Conservation (phyloP, 2,329 filamentous ascomycete genomes). For the Colletotrichum spaethianum region DNA sequence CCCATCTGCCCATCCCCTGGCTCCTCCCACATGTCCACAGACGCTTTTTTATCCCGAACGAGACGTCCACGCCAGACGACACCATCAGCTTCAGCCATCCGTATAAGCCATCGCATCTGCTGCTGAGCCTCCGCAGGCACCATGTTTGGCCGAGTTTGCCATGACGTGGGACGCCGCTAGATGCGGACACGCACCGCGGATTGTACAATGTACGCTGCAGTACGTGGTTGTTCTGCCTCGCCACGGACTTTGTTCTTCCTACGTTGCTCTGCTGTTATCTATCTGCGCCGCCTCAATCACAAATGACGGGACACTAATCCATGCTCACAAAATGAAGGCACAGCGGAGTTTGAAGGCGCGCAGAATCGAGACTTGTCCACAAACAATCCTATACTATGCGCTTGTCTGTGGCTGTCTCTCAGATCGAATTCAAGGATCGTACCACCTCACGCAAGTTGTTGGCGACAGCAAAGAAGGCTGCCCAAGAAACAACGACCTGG, state of each 20-base stretch:
- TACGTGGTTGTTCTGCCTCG: conserved; percentile 13
- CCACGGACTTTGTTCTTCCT: conserved; percentile 11
- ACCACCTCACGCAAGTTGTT: not conserved
- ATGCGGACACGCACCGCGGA: not conserved
- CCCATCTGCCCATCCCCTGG: conserved; percentile 12
- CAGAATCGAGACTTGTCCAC: not conserved
- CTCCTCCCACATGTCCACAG: conserved; percentile 17
- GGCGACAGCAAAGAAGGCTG: conserved; percentile 4
- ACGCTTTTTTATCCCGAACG: conserved; percentile 26
- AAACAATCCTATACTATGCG: conserved; percentile 11
- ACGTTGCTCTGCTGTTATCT: conserved; percentile 11
- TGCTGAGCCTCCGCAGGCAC: conserved; percentile 2
- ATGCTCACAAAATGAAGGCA: conserved; percentile 9
- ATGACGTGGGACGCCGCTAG: not conserved
- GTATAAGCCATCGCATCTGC: not conserved
- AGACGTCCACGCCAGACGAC: not conserved
- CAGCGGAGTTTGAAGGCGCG: not conserved
- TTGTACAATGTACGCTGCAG: conserved; percentile 26
- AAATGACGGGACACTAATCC: not conserved
- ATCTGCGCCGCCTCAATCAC: conserved; percentile 13
- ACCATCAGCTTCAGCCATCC: conserved; percentile 2
- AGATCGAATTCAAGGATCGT: not conserved
- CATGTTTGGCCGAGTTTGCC: not conserved
- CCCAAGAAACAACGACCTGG: conserved; percentile 9
- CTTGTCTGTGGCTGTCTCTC: conserved; percentile 1